Evolutionary conservation across 2,329 filamentous ascomycete species (phyloP).

Genomic region (Orbilia oligospora): DNA sequence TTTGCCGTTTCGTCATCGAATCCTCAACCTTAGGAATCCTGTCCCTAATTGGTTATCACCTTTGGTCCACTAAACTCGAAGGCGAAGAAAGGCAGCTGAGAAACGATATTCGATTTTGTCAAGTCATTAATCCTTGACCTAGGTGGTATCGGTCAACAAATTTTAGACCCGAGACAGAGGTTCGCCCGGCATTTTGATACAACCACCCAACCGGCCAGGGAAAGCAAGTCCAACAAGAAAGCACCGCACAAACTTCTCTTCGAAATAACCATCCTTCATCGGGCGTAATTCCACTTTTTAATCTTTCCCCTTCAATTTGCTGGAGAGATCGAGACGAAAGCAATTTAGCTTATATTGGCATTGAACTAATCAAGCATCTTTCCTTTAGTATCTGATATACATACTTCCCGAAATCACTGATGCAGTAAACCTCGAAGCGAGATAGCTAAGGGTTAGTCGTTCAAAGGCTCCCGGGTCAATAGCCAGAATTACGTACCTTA

Average conservation of each 20-base stretch:
- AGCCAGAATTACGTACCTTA: slow-evolving; percentile 24
- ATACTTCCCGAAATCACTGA: slow-evolving; percentile 54
- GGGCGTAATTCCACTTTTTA: slow-evolving; percentile 45
- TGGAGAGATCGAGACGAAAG: slow-evolving; percentile 47
- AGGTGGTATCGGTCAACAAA: slow-evolving; percentile 60
- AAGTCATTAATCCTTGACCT: slow-evolving; percentile 51
- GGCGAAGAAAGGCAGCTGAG: slow-evolving; percentile 59
- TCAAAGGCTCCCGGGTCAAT: slow-evolving; percentile 37
- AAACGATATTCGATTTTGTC: slow-evolving; percentile 43
- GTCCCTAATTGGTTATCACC: slow-evolving; percentile 38
- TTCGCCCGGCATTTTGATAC: slow-evolving; percentile 60
- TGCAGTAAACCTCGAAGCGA: slow-evolving; percentile 42
- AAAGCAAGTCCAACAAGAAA: slow-evolving; percentile 61
- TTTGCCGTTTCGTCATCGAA: slow-evolving; percentile 58
- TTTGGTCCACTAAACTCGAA: slow-evolving; percentile 34
- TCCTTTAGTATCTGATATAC: slow-evolving; percentile 49
- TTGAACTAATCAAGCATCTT: slow-evolving; percentile 38
- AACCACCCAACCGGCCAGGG: slow-evolving; percentile 45
- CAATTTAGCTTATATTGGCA: slow-evolving; percentile 56
- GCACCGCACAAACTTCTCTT: slow-evolving; percentile 56
- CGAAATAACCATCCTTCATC: slow-evolving; percentile 52
- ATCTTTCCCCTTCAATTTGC: slow-evolving; percentile 28
- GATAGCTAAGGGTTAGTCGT: slow-evolving; percentile 48
- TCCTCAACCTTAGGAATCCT: slow-evolving; percentile 9
- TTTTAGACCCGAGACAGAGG: slow-evolving; percentile 57